Evolutionary conservation across 1,284 basidiomycete species (phyloP), one percentile per base, ranked within the genome.

Genomic region (Serendipita sp.): DNA sequence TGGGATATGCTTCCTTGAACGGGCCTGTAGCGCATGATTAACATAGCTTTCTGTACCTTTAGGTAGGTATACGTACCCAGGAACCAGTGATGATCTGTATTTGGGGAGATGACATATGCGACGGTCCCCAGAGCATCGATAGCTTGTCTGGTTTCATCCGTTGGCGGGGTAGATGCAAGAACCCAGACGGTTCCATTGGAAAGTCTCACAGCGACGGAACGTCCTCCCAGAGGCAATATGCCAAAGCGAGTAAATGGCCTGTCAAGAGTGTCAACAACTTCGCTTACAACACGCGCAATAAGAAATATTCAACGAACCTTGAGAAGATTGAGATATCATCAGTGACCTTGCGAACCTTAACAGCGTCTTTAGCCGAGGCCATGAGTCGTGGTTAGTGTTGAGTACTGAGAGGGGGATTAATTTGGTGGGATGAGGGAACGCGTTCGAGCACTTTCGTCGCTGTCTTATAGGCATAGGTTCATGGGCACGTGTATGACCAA

Each of bases 121-220:
- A 95, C 90, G 41, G 84, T 79, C 0, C 92, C 91, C 3, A 96
- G 75, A 60, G 83, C 78, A 61, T 85, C 79, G 32, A 95, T 72
- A 65, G 83, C 88, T 1, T 76, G 69, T 71, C 85, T 87, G 1
- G 90, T 94, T 42, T 84, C 84, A 3, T 79, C 74, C 58, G 85
- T 83, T 62, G 92, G 74, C 0, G 90, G 88, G 2, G 91, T 91
- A 1, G 90, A 93, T 0, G 91, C 92, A 35, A 95, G 78, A 0
- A 96, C 77, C 83, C 91, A 94, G 29, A 96, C 82, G 2, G 82
- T 84, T 17, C 85, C 84, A 62, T 81, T 78, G 58, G 74, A 74
- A 63, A 96, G 75, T 73, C 80, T 84, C 70, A 96, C 78, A 0
- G 92, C 93, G 0, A 90, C 95, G 0, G 88, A 87, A 50, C 91